Evolutionary conservation across 495 filamentous ascomycete genomes (phyloP), one percentile per base, ranked within the genome.

Genomic region (Xylaria bambusicola): DNA sequence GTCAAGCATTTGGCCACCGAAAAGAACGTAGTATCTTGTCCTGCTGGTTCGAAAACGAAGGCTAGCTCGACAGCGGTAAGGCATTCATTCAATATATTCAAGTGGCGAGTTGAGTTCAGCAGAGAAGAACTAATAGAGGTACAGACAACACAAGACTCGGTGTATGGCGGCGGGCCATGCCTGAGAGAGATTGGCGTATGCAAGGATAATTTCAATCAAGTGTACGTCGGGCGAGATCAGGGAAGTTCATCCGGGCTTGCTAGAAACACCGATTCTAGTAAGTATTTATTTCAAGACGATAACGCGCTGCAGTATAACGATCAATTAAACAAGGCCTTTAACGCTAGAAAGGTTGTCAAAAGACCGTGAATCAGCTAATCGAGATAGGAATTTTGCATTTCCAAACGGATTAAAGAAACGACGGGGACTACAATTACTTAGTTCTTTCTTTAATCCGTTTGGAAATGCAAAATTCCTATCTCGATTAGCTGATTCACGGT

Each of bases 11-110:
- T 48, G 51, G 58, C 65, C 55, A 26, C 52, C 52, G 52, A 26
- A 29, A 65, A 56, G 45, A 59, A 58, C 26, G 60, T 26, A 26
- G 9, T 62, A 29, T 50, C 36, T 17, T 56, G 51, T 29, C 17
- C 54, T 33, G 56, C 44, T 13, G 31, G 57, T 48, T 52, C 47
- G 56, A 66, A 41, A 63, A 50, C 54, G 55, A 58, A 55, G 56
- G 55, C 61, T 49, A 46, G n/a, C 54, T 61, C 64, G n/a, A 27
- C 55, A 41, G 40, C 45, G 56, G 67, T 70, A 65, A 63, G 67
- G n/a, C n/a, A n/a, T n/a, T n/a, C 31, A 27, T 23, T 0, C 21
- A 17, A 23, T 1, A 20, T 21, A 8, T 29, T 48, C 48, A 58
- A 8, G 45, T 59, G 24, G 33, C 44, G 53, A 17, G 46, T 13